A percentile compares a stretch with the other conserved stretches of the same genome.
Conservation (phyloP, 805 yeast species). For the Zygoascus biomembranicola region DNA sequence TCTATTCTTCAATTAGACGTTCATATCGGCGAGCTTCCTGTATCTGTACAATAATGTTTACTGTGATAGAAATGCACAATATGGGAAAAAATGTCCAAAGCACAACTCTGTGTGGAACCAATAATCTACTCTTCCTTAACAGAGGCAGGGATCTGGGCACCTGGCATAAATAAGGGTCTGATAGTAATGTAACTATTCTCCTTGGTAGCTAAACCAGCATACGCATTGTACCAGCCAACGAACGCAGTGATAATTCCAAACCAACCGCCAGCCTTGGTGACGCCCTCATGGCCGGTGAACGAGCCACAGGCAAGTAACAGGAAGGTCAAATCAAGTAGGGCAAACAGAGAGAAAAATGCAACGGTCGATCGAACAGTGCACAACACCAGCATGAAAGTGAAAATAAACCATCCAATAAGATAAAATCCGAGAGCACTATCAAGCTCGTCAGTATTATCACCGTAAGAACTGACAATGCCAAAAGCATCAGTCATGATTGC, state of each 20-base stretch:
- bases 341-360: constrained; percentile 49
- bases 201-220: constrained; percentile 56
- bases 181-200: constrained; percentile 55
- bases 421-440: constrained; percentile 49
- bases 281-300: constrained; percentile 35
- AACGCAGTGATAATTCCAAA: constrained; percentile 53
- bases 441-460: constrained; percentile 26
- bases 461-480: constrained; percentile 39
- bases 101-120: too few species aligned
- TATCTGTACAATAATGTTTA: too few species aligned
- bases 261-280: constrained; percentile 52
- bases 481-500: constrained; percentile 45
- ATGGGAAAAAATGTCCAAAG: too few species aligned
- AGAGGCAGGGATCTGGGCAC: not conserved
- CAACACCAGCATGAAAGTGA: constrained; percentile 44
- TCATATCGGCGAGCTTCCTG: too few species aligned
- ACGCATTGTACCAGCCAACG: constrained; percentile 64
- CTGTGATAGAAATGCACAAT: too few species aligned
- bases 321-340: constrained; percentile 45
- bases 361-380: constrained; percentile 57
- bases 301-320: constrained; percentile 48
- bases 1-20: too few species aligned
- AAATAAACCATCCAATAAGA: constrained; percentile 53
- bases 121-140: not conserved
- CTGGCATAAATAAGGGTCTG: constrained; percentile 46